Base-by-base conservation (phyloP, 805 yeast species). In the Spathaspora sp. region DNA sequence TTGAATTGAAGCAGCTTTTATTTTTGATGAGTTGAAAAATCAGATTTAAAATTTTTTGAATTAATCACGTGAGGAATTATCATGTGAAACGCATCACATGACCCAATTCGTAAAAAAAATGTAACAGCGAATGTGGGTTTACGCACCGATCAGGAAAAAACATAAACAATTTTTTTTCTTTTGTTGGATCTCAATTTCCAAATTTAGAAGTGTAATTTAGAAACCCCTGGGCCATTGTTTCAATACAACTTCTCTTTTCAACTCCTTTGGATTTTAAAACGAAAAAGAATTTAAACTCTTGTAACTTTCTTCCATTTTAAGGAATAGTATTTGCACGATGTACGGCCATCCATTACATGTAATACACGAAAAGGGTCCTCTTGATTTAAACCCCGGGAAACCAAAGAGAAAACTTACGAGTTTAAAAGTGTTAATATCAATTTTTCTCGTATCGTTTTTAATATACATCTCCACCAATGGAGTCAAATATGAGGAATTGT, bases 1-100 rank as follows among this genome's bases (percentile, higher is more conserved):
- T 5, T 4, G 2, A 42, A 2, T 18, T 3, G 23, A 3, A 46
- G 26, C 6, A 23, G 26, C 26, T 23, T 23, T 43, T 40, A 39
- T 40, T 35, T 19, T 20, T 43, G 51, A 49, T 46, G 52, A 49
- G 48, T 16, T 42, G 48, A 45, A 20, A 48, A 38, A 32, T 49
- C 28, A 35, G 11, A 29, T 10, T 29, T 14, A 35, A 35, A 35
- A 35, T 35, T 35, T 35, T 35, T n/a, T 14, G 4, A 35, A 17
- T 6, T n/a, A 44, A 5, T 14, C 46, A 44, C 11, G 20, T 44
- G 46, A 44, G 10, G 7, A 5, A 16, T n/a, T n/a, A 5, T 14
- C 46, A 44, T 17, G 20, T 44, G 46, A 44, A 3, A 5, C 2
- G 7, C 8, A 18, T 44, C 46, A 44, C 35, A 44, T 29, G 46